These are phyloP conservation scores for Astragalus glycyphyllos DNA, from an alignment of 306 rosid genomes.

Conservation along the genomic window DNA sequence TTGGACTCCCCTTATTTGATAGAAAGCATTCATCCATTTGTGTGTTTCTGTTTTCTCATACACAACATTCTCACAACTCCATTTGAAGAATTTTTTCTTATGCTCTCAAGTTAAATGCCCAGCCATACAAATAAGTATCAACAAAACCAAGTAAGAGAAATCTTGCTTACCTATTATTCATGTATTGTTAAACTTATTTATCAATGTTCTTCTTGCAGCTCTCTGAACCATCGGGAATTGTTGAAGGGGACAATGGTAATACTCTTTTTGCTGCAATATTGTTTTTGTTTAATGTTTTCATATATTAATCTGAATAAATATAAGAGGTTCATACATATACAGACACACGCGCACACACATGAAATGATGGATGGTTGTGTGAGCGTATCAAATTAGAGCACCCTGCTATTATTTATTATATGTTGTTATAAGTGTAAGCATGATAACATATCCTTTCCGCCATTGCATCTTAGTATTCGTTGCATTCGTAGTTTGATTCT, in stretches of 20 bases:
- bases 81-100: slow-evolving; percentile 26
- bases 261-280: slow-evolving; percentile 29
- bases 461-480: too few species aligned
- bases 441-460: not conserved
- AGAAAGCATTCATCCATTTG: slow-evolving; percentile 21
- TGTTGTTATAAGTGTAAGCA: not conserved
- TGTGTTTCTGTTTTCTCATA: slow-evolving; percentile 8
- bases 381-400: not conserved
- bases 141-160: slow-evolving; percentile 25
- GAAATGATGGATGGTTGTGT: not conserved
- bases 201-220: slow-evolving; percentile 72
- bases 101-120: slow-evolving; percentile 31
- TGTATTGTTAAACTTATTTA: slow-evolving; percentile 32
- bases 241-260: slow-evolving; percentile 69
- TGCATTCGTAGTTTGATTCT: too few species aligned
- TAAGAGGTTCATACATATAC: not conserved
- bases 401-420: not conserved
- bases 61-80: slow-evolving; percentile 28
- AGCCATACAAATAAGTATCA: not conserved
- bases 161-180: slow-evolving; percentile 24
- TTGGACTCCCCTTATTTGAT: slow-evolving; percentile 19
- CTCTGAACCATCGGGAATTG: slow-evolving; percentile 91
- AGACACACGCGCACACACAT: not conserved
- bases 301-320: slow-evolving; percentile 5
- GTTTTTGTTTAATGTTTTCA: slow-evolving; percentile 2